Percentiles rank a stretch among this genome's conserved stretches.
These are phyloP conservation scores for Lathyrus oleraceus DNA, from an alignment of 306 rosid genomes.

Conservation along the genomic window DNA sequence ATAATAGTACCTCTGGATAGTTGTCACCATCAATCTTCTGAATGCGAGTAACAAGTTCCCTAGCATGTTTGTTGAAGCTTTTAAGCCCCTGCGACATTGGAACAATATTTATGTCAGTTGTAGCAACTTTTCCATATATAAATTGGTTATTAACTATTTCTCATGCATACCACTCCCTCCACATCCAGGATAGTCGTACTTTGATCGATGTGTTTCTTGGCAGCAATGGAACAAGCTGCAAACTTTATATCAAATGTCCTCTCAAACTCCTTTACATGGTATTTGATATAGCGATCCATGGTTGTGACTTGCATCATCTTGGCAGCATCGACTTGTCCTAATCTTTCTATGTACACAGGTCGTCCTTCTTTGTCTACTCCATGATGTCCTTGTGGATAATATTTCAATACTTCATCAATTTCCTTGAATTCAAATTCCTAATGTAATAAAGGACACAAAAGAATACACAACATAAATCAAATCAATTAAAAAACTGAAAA, in stretches of 20 bases:
- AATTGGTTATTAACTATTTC: background rate
- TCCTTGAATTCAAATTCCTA: constrained; percentile 89
- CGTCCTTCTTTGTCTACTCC: constrained; percentile 95
- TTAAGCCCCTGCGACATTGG: constrained; percentile 68
- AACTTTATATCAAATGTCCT: constrained; percentile 71
- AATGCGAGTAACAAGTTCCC: constrained; percentile 72
- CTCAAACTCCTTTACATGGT: constrained; percentile 86
- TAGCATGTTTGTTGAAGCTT: constrained; percentile 75
- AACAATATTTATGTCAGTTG: background rate
- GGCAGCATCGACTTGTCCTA: constrained; percentile 70
- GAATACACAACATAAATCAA: background rate
- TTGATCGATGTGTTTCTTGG: constrained; percentile 90
- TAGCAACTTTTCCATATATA: background rate
- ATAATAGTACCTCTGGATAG: constrained; percentile 77
- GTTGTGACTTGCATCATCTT: constrained; percentile 86
- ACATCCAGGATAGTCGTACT: constrained; percentile 93
- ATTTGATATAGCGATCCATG: constrained; percentile 77
- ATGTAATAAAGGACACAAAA: constrained; percentile 4
- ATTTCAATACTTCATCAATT: constrained; percentile 57
- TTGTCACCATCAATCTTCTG: constrained; percentile 86
- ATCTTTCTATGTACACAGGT: constrained; percentile 83
- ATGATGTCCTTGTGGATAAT: constrained; percentile 95
- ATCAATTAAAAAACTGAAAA: background rate
- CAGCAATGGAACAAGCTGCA: constrained; percentile 91
- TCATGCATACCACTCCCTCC: constrained; percentile 84